A percentile compares a stretch with the other conserved stretches of the same genome.
Evolutionary conservation across 495 filamentous ascomycete genomes (phyloP).

Genomic region (Pseudotulostoma volvatum): DNA sequence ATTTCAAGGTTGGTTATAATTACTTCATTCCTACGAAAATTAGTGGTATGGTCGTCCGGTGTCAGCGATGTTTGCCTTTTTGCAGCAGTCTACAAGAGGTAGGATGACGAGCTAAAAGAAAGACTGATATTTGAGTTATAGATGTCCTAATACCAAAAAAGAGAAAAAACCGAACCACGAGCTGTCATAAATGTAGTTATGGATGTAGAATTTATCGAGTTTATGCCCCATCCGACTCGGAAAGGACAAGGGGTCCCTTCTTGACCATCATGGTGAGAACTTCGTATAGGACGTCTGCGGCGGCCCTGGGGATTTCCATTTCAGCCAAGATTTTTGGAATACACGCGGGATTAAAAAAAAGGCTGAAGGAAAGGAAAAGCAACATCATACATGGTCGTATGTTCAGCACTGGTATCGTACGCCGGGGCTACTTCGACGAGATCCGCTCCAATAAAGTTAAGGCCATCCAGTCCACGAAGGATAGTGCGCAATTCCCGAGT

Average conservation of each 20-base stretch:
- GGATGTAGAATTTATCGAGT: too few relatives aligned
- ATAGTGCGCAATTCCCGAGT: constrained; percentile 64
- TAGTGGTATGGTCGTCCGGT: too few relatives aligned
- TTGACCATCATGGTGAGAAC: constrained; percentile 51
- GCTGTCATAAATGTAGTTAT: too few relatives aligned
- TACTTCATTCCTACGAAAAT: too few relatives aligned
- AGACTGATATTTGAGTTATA: too few relatives aligned
- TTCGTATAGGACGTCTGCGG: constrained; percentile 49
- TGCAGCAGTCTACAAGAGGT: too few relatives aligned
- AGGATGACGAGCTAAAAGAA: too few relatives aligned
- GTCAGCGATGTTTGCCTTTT: too few relatives aligned
- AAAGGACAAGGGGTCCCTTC: constrained; percentile 29
- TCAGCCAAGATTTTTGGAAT: neutral
- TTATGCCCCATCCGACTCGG: constrained; percentile 1
- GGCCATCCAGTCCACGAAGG: constrained; percentile 51
- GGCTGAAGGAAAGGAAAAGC: neutral
- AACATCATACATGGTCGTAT: constrained; percentile 37
- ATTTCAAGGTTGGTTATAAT: too few relatives aligned
- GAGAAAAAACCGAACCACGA: too few relatives aligned
- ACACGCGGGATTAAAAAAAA: neutral
- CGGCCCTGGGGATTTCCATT: constrained; percentile 26
- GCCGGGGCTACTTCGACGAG: constrained; percentile 60
- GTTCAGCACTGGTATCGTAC: constrained; percentile 54
- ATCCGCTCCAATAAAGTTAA: constrained; percentile 67
- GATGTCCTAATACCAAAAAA: too few relatives aligned